Base-by-base conservation (phyloP, 371 early-diverging fungal species). In the Mortierella sp. region DNA sequence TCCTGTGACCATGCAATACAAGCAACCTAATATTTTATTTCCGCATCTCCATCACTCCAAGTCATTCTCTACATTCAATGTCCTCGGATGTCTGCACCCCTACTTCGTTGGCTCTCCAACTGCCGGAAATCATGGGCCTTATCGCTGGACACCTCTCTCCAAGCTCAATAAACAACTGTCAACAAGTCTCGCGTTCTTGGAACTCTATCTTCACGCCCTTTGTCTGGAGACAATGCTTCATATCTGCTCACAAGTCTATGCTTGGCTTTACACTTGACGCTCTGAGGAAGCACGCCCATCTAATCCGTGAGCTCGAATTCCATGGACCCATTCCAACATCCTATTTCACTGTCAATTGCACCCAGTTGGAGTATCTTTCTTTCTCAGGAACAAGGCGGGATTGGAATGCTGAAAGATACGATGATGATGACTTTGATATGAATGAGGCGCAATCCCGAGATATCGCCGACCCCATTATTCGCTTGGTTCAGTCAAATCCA, bases 251-350 rank as follows among this genome's bases (percentile, higher is more conserved):
- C 47, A 49, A 45, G 31, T n/a, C 12, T 22, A 26, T 2, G 8
- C 43, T 8, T 28, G 49, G 49, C 4, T 32, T 49, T 17, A 10
- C 63, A 10, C 47, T 34, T 32, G 28, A 43, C 29, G 29, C 63
- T 8, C 32, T 62, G 49, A 32, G 29, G n/a, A 49, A 62, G 1
- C 43, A 62, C n/a, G 63, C 63, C 13, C 13, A 19, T 7, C 17
- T 47, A 3, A 45, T 62, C 29, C 63, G 51, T 32, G 23, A 45
- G 2, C 49, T 62, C 47, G 47, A 47, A n/a, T 45, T 62, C n/a
- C 31, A 43, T 29, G 63, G 63, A 28, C 43, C 47, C n/a, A 49
- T 62, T 12, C 47, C 63, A 10, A 28, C 47, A 1, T 28, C 31
- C 31, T 47, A 62, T 23, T 62, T 28, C 22, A 13, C 47, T 8